Evolutionary conservation across 2,329 filamentous ascomycete genomes (phyloP), one percentile per base, ranked within the genome.

Genomic region (Colletotrichum echinochloae): DNA sequence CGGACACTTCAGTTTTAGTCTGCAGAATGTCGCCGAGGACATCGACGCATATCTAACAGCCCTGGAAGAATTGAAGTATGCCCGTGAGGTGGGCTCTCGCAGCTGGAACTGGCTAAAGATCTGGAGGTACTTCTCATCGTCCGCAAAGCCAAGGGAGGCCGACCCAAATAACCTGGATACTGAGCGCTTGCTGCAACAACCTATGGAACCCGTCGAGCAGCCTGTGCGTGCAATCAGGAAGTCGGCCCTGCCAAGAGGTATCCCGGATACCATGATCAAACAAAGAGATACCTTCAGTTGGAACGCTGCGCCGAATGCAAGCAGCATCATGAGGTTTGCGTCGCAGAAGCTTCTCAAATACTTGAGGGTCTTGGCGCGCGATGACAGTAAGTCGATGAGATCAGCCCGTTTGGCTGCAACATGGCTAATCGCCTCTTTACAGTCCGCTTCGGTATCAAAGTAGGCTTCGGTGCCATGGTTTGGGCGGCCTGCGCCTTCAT

Each of bases 401-500:
- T 30, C 48, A 76, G 80, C 73, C 70, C 20, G 7, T 69, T 20
- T 4, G 49, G 11, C 14, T 8, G 23, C 12, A n/a, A 9, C 8
- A 16, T 60, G 20, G 39, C 61, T 73, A 60, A 74, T n/a, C 59
- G 20, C 28, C 20, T 23, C n/a, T 12, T 44, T 14, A 35, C 60
- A 83, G 82, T 91, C 63, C 84, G 87, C 56, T 98, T 97, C 78
- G 95, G 95, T 5, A 88, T 97, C 78, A 99, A 99, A 80, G 95
- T 98, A 64, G 95, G 95, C 48, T 88, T 95, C 49, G 96, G 96
- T 28, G 96, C 96, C 16, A 89, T 94, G 5, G 81, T 98, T 0
- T 98, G 95, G 83, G 95, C 94, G 23, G 89, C 96, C 79, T 93
- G 97, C 74, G 92, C 96, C 2, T 99, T 97, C 77, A 87, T 98